Evolutionary conservation across 2,329 filamentous ascomycete genomes (phyloP), one percentile per base, ranked within the genome.

Genomic region (Alternaria metachromatica): DNA sequence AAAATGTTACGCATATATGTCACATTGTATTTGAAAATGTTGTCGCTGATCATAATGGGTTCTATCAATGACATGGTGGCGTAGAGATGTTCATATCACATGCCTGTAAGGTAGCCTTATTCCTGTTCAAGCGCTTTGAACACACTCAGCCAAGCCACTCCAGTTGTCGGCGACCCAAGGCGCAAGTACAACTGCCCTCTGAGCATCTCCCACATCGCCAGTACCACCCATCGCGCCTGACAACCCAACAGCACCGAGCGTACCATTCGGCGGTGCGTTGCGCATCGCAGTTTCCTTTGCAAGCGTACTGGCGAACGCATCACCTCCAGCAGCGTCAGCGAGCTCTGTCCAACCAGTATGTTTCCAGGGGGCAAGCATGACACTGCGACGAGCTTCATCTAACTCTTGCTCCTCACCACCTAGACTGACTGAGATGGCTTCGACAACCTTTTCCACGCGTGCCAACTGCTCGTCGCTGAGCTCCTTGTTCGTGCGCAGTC

Each of bases 311-410:
- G 87, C 83, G 69, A 86, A 86, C 45, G 84, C 81, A 45, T 73
- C 61, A 12, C 70, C 72, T 8, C 62, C 70, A 0, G 86, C 86
- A 0, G 87, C 79, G 41, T 88, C 85, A 0, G 92, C 89, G 23
- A 98, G 83, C 55, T 91, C 86, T 45, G 88, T 86, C 96, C 96
- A 99, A 0, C 93, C 92, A 56, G 92, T 88, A 0, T 94, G 89
- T 62, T 94, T 86, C 62, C 90, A 86, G 0, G 96, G 96, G 53
- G 92, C 87, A 21, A 97, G 85, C 87, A 97, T 91, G 18, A 97
- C 87, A 58, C 93, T 90, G 15, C 86, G 88, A 73, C 93, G 89
- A 1, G 92, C 87, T 80, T 96, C 90, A 2, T 86, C 83, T 37
- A 89, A 76, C 46, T 87, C 84, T 54, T 85, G 80, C 41, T 87